These are phyloP conservation scores for Phytopythium aichiense DNA, from an alignment of 352 stramenopile species.

Conservation along the genomic window DNA sequence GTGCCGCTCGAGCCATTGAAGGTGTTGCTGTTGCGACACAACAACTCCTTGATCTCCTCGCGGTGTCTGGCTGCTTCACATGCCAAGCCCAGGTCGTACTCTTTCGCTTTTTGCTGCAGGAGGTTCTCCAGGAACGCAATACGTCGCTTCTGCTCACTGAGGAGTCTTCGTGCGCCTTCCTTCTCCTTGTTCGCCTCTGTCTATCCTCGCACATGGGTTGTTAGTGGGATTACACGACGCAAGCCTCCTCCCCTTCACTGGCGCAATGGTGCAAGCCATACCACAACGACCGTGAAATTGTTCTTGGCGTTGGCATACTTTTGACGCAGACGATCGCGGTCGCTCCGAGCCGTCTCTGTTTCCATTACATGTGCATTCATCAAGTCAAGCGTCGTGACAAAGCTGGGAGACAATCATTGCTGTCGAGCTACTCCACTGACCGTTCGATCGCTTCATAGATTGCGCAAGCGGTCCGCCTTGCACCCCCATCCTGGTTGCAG, in stretches of 20 bases:
- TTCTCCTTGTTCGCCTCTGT: conserved; percentile 74
- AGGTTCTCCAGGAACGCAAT: conserved; percentile 44
- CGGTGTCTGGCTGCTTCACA: conserved; percentile 38
- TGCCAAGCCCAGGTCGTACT: conserved; percentile 56
- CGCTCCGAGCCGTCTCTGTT: conserved; percentile 46
- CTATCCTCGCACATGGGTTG: conserved; percentile 14
- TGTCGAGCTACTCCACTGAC: background rate
- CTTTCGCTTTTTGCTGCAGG: conserved; percentile 49
- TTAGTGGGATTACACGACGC: background rate
- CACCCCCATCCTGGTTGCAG: background rate
- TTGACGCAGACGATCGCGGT: conserved; percentile 62
- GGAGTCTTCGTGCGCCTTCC: conserved; percentile 44
- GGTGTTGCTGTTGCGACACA: conserved; percentile 29
- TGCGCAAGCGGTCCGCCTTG: conserved; percentile 9
- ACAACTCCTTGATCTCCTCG: conserved; percentile 52
- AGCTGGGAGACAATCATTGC: background rate
- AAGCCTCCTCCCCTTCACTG: too few species aligned
- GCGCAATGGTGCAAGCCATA: conserved; percentile 11
- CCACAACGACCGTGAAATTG: conserved; percentile 67
- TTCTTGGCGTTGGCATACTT: conserved; percentile 83
- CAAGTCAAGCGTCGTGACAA: background rate
- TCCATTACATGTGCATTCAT: background rate
- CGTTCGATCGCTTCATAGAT: conserved; percentile 19
- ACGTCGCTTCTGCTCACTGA: conserved; percentile 49
- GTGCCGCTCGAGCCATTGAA: conserved; percentile 15